A percentile compares a stretch with the other conserved stretches of the same genome.
Evolutionary conservation across 768 basidiomycete genomes (phyloP).

Genomic region (Xerocomellus chrysenteron): DNA sequence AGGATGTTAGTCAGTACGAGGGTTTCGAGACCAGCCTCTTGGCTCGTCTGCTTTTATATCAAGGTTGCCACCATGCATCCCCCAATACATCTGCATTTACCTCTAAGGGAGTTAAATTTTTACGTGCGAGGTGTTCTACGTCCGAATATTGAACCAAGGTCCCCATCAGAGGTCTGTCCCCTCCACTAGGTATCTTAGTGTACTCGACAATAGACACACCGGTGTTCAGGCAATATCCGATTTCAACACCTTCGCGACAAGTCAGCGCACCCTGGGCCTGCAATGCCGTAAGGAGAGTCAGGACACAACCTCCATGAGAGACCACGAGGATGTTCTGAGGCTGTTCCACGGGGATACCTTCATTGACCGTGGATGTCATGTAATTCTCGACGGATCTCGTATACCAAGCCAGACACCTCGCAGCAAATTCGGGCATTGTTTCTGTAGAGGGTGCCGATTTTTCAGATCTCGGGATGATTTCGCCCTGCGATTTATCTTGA

Average conservation of each 20-base stretch:
- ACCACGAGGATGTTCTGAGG: background rate
- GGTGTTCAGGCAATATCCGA: slow-evolving; percentile 16
- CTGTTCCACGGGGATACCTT: background rate
- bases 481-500: background rate
- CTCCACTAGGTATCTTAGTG: slow-evolving; percentile 26
- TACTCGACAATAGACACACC: slow-evolving; percentile 55
- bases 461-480: background rate
- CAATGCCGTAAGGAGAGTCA: slow-evolving; percentile 41
- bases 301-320: slow-evolving; percentile 51
- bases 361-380: background rate
- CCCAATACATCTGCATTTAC: slow-evolving; percentile 49
- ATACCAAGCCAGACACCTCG: slow-evolving; percentile 4
- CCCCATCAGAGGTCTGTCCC: slow-evolving; percentile 21
- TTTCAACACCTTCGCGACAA: slow-evolving; percentile 29
- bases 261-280: slow-evolving; percentile 39
- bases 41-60: background rate
- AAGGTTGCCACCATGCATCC: slow-evolving; percentile 5
- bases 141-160: slow-evolving; percentile 51
- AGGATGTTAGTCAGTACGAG: background rate
- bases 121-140: slow-evolving; percentile 45
- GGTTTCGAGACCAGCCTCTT: background rate
- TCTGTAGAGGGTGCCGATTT: background rate
- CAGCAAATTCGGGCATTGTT: background rate
- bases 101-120: slow-evolving; percentile 32
- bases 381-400: background rate